Evolutionary conservation across 495 filamentous ascomycete genomes (phyloP).

Genomic region (Xylaria acuta): DNA sequence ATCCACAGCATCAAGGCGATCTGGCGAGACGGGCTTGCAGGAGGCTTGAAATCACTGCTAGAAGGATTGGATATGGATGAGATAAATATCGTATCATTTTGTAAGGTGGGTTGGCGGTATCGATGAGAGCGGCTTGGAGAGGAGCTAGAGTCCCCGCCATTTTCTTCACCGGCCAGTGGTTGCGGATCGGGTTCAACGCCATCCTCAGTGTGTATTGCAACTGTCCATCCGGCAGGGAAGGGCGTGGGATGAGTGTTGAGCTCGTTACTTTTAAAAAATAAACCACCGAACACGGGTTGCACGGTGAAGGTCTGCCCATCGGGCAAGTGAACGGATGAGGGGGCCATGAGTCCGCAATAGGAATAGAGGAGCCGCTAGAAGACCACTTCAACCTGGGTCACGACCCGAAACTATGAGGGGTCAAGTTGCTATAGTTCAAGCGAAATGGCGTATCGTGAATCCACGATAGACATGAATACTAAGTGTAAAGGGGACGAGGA

Average conservation of each 20-base stretch:
- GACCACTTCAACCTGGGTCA: background rate
- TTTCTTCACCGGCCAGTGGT: slow-evolving; percentile 31
- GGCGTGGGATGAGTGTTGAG: slow-evolving; percentile 67
- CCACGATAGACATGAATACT: background rate
- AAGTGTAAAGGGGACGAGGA: background rate
- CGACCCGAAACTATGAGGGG: background rate
- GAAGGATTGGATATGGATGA: slow-evolving; percentile 87
- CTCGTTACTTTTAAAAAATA: slow-evolving; percentile 86
- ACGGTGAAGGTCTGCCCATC: slow-evolving; percentile 86
- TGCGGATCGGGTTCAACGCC: slow-evolving; percentile 42
- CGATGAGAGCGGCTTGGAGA: slow-evolving; percentile 58
- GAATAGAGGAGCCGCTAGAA: slow-evolving; percentile 2
- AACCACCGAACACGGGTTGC: slow-evolving; percentile 82
- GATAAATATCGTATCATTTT: slow-evolving; percentile 83
- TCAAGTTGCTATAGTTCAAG: background rate
- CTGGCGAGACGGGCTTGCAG: slow-evolving; percentile 78
- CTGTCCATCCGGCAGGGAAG: slow-evolving; percentile 87
- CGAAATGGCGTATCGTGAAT: background rate
- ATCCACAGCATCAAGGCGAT: slow-evolving; percentile 97
- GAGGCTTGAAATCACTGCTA: slow-evolving; percentile 77
- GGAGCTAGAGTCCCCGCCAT: slow-evolving; percentile 29
- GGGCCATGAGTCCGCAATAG: slow-evolving; percentile 41
- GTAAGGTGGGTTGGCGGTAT: slow-evolving; percentile 74
- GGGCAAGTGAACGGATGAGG: slow-evolving; percentile 67
- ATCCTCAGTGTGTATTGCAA: slow-evolving; percentile 78